Conservation (phyloP, 2,329 filamentous ascomycete species). For the Alternaria triticina region DNA sequence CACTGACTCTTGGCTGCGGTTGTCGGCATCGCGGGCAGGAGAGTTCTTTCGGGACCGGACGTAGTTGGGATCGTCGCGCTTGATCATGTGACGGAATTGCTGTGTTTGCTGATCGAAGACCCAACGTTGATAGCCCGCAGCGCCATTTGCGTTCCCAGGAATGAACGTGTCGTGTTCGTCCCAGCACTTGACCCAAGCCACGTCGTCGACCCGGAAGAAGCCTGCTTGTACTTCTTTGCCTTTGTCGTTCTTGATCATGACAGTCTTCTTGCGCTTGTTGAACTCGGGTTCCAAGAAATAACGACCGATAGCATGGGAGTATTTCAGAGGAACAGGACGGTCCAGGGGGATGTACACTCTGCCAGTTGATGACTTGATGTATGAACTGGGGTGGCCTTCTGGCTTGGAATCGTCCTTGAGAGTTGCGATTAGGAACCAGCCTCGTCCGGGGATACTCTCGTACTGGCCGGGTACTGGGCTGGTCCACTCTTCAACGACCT, state of each 20-base stretch:
- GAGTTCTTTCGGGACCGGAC: conserved; percentile 31
- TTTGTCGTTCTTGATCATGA: conserved; percentile 48
- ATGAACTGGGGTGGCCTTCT: conserved; percentile 28
- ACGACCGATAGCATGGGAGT: conserved; percentile 57
- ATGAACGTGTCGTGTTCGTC: conserved; percentile 58
- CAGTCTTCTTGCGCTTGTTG: conserved; percentile 54
- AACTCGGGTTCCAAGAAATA: conserved; percentile 58
- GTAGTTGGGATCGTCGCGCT: conserved; percentile 47
- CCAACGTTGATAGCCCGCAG: conserved; percentile 54
- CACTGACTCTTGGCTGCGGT: conserved; percentile 38
- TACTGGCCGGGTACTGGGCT: conserved; percentile 58
- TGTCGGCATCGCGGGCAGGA: conserved; percentile 25
- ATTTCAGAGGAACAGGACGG: conserved; percentile 49
- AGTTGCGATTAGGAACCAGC: conserved; percentile 57
- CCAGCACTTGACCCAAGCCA: conserved; percentile 59
- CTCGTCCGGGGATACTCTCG: conserved; percentile 57
- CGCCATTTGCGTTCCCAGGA: conserved; percentile 47
- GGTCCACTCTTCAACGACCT: conserved; percentile 56
- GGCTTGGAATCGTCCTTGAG: conserved; percentile 40
- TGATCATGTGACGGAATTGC: conserved; percentile 49
- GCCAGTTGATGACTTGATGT: conserved; percentile 9
- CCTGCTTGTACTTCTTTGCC: conserved; percentile 49
- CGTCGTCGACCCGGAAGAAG: conserved; percentile 59
- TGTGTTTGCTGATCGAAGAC: conserved; percentile 51
- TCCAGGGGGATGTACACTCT: conserved; percentile 37